These are phyloP conservation scores for Mentha longifolia DNA, from an alignment of 257 asterid genomes.

Conservation along the genomic window DNA sequence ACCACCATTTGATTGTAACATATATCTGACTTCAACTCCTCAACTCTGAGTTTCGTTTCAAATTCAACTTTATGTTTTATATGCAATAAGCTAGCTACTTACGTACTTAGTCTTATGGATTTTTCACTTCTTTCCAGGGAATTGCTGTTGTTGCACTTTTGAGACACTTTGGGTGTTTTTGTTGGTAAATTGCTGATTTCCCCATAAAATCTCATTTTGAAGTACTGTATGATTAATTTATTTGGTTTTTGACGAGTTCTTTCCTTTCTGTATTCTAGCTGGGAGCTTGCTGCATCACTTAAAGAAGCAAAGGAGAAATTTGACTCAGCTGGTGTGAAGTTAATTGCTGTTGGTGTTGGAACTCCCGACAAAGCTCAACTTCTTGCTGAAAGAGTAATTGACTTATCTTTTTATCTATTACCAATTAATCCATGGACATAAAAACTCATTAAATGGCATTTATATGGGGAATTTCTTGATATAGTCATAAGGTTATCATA, in stretches of 20 bases:
- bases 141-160: conserved; percentile 84
- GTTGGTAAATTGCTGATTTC: conserved; percentile 59
- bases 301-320: conserved; percentile 68
- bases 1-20: conserved; percentile 2
- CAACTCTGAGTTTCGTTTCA: conserved; percentile 6
- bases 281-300: conserved; percentile 86
- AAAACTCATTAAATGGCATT: not conserved
- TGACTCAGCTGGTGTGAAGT: conserved; percentile 80
- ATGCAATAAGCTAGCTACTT: not conserved
- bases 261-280: conserved; percentile 44
- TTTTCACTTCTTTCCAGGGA: conserved; percentile 51
- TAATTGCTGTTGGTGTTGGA: conserved; percentile 90
- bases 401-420: not conserved
- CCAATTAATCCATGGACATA: not conserved
- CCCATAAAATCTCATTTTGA: not conserved
- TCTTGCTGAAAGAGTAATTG: conserved; percentile 75
- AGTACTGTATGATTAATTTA: not conserved
- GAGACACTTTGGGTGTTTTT: conserved; percentile 94
- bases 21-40: not conserved
- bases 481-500: not conserved
- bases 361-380: conserved; percentile 83
- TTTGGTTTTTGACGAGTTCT: conserved; percentile 16
- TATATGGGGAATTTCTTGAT: conserved; percentile 8
- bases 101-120: not conserved
- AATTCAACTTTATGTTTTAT: not conserved